Base-by-base conservation (phyloP, 805 yeast genomes). In the Blastobotrys terrestris region DNA sequence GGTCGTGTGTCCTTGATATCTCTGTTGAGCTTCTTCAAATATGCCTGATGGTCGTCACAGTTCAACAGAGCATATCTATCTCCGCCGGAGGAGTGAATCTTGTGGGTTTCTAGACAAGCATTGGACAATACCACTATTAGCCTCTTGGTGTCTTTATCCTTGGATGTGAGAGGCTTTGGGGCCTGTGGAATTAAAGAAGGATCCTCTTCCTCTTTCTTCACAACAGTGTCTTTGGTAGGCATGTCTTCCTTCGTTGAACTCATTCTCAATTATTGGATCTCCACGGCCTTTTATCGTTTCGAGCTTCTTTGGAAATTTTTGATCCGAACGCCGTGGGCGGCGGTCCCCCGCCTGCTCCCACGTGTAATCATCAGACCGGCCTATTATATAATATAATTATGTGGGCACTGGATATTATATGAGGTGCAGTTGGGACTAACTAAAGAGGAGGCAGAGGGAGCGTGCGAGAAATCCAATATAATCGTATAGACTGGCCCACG, bases 1-100 rank as follows among this genome's bases (percentile, higher is more conserved):
- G 99, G 99, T 70, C 99, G 83, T 5, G 97, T 98, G 67, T 94
- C 99, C 48, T 96, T 88, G 58, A 94, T 92, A 66, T 94, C 98
- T 67, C 98, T 81, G 50, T 95, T 96, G 95, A 92, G 89, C 67
- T 90, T 92, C 69, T 92, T 85, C 63, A 94, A 75, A 50, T 92
- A 75, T 14, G 97, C 97, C 73, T 94, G 99, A 69, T 94, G 99
- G 68, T 94, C 99, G 69, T 94, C 99, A 76, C 99, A 94, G 74
- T 94, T 94, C 64, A 94, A 77, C 55, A 94, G 73, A 0, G 96
- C 97, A 66, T 85, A 94, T 69, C 94, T 89, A 66, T 94, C 98
- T 49, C 92, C 95, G 14, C 89, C 87, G 18, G 84, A 81, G 46
- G 88, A 84, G 7, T 63, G 59, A 68, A 92, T 83, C 69, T 88